phyloP scores from a whole-genome alignment of 2,329 filamentous ascomycete genomes.

The Pyrenophora teres region DNA sequence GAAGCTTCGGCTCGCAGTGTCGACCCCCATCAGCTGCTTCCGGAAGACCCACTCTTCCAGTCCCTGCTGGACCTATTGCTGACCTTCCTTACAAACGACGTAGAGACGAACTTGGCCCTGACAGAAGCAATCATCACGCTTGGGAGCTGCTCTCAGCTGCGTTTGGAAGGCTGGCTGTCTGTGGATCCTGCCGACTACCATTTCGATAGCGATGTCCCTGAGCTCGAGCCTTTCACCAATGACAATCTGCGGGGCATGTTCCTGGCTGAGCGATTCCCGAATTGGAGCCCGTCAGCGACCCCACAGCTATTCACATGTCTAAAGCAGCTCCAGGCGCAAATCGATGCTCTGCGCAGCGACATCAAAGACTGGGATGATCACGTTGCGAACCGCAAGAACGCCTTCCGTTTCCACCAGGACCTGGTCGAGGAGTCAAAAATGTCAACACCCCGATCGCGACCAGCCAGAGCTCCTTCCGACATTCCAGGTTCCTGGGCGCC shows the following conservation, averaged over 20 bases:
- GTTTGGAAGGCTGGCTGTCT: constrained; percentile 87
- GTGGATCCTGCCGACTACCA: constrained; percentile 63
- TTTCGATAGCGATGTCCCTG: constrained; percentile 34
- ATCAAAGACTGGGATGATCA: constrained; percentile 56
- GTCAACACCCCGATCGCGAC: constrained; percentile 34
- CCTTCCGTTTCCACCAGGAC: constrained; percentile 54
- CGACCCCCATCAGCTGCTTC: constrained; percentile 63
- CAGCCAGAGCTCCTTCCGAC: constrained; percentile 33
- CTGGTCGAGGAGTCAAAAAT: constrained; percentile 48
- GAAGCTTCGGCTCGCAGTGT: constrained; percentile 63
- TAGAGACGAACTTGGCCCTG: constrained; percentile 87
- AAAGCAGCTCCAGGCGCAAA: constrained; percentile 48
- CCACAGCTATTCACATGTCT: constrained; percentile 52
- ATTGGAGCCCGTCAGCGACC: constrained; percentile 42
- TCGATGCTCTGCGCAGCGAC: constrained; percentile 50
- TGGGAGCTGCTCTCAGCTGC: constrained; percentile 81
- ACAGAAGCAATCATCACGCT: constrained; percentile 84
- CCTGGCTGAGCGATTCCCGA: constrained; percentile 43
- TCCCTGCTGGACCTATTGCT: constrained; percentile 65
- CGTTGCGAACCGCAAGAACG: constrained; percentile 55
- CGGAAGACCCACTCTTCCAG: constrained; percentile 64
- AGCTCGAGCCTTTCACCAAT: constrained; percentile 31
- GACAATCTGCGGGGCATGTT: constrained; percentile 41
- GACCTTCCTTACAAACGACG: constrained; percentile 84
- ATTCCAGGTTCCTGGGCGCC: constrained; percentile 43